These are phyloP conservation scores for Polygonum aviculare DNA, from an alignment of 148 eudicot species.

Conservation along the genomic window DNA sequence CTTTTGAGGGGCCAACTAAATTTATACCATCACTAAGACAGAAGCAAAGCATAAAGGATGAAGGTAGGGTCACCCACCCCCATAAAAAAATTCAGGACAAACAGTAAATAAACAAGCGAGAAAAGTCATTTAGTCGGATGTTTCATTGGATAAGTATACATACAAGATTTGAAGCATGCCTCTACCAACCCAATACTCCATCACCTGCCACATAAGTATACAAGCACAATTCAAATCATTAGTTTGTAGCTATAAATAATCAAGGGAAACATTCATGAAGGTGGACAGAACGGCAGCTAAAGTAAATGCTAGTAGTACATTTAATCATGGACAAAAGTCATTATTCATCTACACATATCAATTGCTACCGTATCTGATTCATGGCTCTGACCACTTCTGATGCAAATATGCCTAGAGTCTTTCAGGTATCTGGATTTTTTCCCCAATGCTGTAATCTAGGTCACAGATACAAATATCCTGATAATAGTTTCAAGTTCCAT, in stretches of 20 bases:
- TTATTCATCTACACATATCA: not conserved
- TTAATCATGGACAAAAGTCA: not conserved
- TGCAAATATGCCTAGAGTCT: not conserved
- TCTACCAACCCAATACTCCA: constrained; percentile 94
- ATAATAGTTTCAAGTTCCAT: not conserved
- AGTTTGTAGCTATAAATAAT: not conserved
- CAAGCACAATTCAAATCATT: not conserved
- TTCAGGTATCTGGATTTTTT: not conserved
- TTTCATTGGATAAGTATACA: constrained; percentile 18
- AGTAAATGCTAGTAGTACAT: not conserved
- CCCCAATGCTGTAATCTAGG: not conserved
- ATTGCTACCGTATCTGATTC: not conserved
- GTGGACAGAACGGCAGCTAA: not conserved
- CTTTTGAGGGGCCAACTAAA: not conserved
- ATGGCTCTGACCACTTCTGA: not conserved
- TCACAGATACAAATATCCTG: not conserved
- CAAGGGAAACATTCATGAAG: not conserved
- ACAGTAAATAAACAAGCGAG: not conserved
- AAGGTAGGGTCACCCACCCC: not conserved
- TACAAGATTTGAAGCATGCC: constrained; percentile 99
- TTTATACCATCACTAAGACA: not conserved
- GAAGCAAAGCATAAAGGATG: not conserved
- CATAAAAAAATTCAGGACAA: not conserved
- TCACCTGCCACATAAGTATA: constrained; percentile 36
- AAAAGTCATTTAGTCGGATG: not conserved